Conservation (phyloP, 164 flowering plant species). For the Liquidambar formosana region DNA sequence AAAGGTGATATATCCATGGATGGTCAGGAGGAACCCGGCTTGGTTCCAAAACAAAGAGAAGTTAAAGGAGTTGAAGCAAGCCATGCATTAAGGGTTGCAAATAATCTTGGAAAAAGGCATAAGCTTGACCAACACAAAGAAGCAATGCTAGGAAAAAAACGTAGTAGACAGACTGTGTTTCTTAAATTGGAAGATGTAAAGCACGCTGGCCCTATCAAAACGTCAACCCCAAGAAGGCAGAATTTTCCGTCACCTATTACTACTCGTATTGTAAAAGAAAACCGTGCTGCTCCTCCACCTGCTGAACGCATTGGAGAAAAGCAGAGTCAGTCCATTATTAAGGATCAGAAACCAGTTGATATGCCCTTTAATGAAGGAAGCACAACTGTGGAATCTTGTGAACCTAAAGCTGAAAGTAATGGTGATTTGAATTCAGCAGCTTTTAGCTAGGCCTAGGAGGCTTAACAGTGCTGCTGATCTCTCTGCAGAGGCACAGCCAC, state of each 20-base stretch:
- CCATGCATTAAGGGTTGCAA: conserved; percentile 65
- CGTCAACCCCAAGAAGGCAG: conserved; percentile 78
- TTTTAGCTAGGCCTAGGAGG: conserved; percentile 50
- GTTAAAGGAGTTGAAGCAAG: conserved; percentile 78
- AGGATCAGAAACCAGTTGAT: conserved; percentile 66
- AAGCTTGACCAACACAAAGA: conserved; percentile 81
- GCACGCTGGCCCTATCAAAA: conserved; percentile 79
- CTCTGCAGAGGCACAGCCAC: conserved; percentile 41
- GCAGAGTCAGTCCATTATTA: conserved; percentile 38
- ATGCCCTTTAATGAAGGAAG: conserved; percentile 45
- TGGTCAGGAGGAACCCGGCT: conserved; percentile 51
- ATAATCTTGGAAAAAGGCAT: conserved; percentile 64
- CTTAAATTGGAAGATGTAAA: conserved; percentile 87
- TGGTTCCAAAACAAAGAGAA: conserved; percentile 49
- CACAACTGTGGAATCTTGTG: conserved; percentile 47
- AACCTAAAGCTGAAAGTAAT: conserved; percentile 61
- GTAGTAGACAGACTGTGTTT: conserved; percentile 83
- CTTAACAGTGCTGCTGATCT: conserved; percentile 46
- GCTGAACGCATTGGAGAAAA: conserved; percentile 64
- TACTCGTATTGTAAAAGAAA: conserved; percentile 68
- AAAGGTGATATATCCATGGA: conserved; percentile 37
- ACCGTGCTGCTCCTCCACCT: conserved; percentile 39
- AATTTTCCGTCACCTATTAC: conserved; percentile 47
- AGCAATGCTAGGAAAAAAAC: conserved; percentile 91
- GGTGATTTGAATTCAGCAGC: conserved; percentile 59